Evolutionary conservation across 73 alveolate species (phyloP), one percentile per base, ranked within the genome.

Genomic region (Loxodes magnus): DNA sequence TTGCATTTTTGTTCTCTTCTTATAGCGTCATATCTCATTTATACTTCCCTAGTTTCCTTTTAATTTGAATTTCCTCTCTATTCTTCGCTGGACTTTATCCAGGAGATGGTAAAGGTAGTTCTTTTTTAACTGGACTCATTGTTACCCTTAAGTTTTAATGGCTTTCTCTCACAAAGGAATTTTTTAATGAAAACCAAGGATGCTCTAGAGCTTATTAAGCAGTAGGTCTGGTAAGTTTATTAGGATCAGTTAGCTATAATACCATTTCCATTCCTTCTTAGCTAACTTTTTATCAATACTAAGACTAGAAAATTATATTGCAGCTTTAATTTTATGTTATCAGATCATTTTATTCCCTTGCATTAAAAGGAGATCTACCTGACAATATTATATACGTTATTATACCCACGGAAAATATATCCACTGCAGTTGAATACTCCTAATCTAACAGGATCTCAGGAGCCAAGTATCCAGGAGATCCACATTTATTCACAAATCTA

Each of bases 401-500:
- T n/a, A 33, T 1, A 12, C 43, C 43, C 1, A 33, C 10, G 14
- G 20, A n/a, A 33, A 33, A 33, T 33, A 33, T 16, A 16, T 33
- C 43, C 14, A 33, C 43, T 33, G 10, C 14, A 1, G 43, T 12
- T 16, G 20, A 12, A 33, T 33, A 33, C 0, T 12, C 20, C 43
- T n/a, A 1, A n/a, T 70, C 60, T 42, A 27, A 38, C 2, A 70
- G 58, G 21, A 70, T 52, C 60, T 70, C 84, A 17, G 84, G 84
- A 0, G 84, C 77, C 2, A 71, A 39, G 51, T 60, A 71, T 30
- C 64, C 34, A 2, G 79, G 84, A 5, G 84, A 53, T 33, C 84
- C 84, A 1, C 43, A 33, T 16, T 33, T 33, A n/a, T 33, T 33
- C 0, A 16, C 14, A n/a, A 33, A 33, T 33, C 14, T 16, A n/a